Evolutionary conservation across 805 yeast genomes (phyloP).

Genomic region (Kuraishia borneana): DNA sequence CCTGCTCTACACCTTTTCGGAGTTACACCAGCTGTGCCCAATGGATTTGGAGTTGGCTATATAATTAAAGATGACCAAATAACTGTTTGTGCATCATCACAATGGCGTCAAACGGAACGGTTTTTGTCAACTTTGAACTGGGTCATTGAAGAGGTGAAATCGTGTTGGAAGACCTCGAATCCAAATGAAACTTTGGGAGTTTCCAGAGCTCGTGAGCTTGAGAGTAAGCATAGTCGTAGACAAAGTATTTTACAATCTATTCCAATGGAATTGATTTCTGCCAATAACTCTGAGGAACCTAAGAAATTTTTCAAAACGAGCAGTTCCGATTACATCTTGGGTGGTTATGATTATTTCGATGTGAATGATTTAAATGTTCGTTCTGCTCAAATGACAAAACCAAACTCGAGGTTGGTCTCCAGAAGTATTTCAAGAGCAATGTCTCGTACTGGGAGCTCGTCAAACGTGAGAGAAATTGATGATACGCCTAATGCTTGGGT

Average conservation of each 20-base stretch:
- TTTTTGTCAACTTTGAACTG: conserved; percentile 41
- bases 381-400: conserved; percentile 17
- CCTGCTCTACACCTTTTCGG: conserved; percentile 49
- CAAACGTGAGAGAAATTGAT: conserved; percentile 8
- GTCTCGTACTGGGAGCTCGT: conserved; percentile 15
- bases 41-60: conserved; percentile 50
- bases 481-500: neutral
- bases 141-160: conserved; percentile 34
- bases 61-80: conserved; percentile 42
- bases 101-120: conserved; percentile 49
- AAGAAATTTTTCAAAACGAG: neutral
- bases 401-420: conserved; percentile 10
- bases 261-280: conserved; percentile 19
- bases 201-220: conserved; percentile 5
- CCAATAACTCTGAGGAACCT: conserved; percentile 13
- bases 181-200: conserved; percentile 2
- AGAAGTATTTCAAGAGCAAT: conserved; percentile 13
- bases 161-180: conserved; percentile 17
- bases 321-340: conserved; percentile 25
- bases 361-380: conserved; percentile 41
- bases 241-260: conserved; percentile 16
- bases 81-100: conserved; percentile 39
- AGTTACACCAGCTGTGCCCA: conserved; percentile 46
- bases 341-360: conserved; percentile 53
- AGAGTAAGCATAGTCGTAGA: neutral